phyloP scores from a whole-genome alignment of 2,329 filamentous ascomycete genomes.

The Phoma herbarum region DNA sequence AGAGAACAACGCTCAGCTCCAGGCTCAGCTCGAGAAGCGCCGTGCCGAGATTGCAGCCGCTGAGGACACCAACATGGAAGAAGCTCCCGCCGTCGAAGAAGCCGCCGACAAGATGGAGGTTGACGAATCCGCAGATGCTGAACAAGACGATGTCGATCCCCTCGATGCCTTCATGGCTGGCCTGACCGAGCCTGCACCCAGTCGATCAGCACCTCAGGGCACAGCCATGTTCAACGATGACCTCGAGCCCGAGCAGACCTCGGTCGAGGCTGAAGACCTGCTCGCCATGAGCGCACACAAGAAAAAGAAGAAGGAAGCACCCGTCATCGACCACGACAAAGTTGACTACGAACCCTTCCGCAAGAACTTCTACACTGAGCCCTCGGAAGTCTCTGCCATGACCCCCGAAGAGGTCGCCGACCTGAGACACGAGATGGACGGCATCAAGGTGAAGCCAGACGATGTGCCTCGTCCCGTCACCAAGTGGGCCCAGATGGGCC shows the following conservation, averaged over 20 bases:
- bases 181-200: constrained; percentile 53
- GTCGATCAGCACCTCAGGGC: constrained; percentile 68
- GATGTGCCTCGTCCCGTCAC: constrained; percentile 92
- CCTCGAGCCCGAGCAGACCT: constrained; percentile 73
- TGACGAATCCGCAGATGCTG: constrained; percentile 56
- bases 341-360: constrained; percentile 84
- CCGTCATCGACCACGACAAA: constrained; percentile 84
- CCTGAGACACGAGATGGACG: constrained; percentile 86
- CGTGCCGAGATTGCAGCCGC: constrained; percentile 64
- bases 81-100: constrained; percentile 42
- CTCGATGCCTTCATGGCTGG: constrained; percentile 97
- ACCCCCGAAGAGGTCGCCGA: constrained; percentile 84
- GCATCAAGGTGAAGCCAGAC: constrained; percentile 81
- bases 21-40: constrained; percentile 78
- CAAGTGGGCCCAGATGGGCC: constrained; percentile 95
- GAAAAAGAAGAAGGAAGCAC: constrained; percentile 97
- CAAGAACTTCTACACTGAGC: constrained; percentile 95
- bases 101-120: constrained; percentile 64
- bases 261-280: constrained; percentile 66
- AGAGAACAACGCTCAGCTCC: constrained; percentile 82
- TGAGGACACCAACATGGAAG: constrained; percentile 57
- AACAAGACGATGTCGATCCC: constrained; percentile 82
- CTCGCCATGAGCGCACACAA: constrained; percentile 64
- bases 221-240: constrained; percentile 88
- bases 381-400: constrained; percentile 81